Percentiles rank a stretch among this genome's conserved stretches.
Evolutionary conservation across 1,139 yeast genomes (phyloP).

Genomic region (Yamadazyma dendronema): DNA sequence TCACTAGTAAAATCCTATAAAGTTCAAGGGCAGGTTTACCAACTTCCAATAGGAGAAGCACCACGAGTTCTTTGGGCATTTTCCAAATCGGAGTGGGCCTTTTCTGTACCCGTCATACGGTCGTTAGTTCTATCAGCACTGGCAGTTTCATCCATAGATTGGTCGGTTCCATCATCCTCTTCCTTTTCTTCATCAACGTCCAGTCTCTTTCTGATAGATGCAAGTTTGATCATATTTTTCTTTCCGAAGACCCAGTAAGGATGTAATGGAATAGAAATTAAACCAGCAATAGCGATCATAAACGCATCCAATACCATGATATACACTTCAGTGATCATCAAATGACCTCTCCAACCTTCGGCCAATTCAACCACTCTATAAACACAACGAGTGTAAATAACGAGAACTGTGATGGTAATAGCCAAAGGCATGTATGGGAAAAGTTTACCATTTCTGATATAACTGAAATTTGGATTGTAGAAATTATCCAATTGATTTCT

Average conservation of each 20-base stretch:
- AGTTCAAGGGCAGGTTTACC: too few relatives aligned
- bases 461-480: conserved; percentile 40
- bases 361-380: conserved; percentile 80
- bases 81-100: too few relatives aligned
- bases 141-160: not conserved
- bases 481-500: conserved; percentile 24
- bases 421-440: conserved; percentile 51
- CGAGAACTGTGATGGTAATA: conserved; percentile 51
- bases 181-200: conserved; percentile 19
- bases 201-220: conserved; percentile 31
- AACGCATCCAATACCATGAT: conserved; percentile 76
- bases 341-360: conserved; percentile 73
- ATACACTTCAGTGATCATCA: conserved; percentile 69
- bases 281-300: conserved; percentile 53
- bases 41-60: too few relatives aligned
- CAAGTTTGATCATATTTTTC: conserved; percentile 32
- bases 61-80: too few relatives aligned
- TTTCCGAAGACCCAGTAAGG: conserved; percentile 62
- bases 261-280: conserved; percentile 53
- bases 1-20: too few relatives aligned
- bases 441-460: conserved; percentile 38
- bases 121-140: not conserved
- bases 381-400: conserved; percentile 69
- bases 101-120: too few relatives aligned
- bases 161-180: not conserved